Evolutionary conservation across 176 grass and related monocot species (phyloP), one percentile per base, ranked within the genome.

Genomic region (Juncus effusus): DNA sequence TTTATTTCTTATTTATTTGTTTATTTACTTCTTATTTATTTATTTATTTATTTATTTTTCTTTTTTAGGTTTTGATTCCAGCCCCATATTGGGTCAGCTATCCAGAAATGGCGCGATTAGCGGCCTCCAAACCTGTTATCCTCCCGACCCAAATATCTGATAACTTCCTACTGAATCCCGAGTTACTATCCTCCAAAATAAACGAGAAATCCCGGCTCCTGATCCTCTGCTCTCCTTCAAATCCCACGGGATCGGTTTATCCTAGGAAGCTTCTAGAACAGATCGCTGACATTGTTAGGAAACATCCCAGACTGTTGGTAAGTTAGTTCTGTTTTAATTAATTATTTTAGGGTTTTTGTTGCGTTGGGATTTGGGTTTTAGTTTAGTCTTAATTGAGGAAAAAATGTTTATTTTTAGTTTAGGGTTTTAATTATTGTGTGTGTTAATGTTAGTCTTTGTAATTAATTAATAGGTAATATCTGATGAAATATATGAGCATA

Each of bases 241-340:
- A 96, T 75, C 91, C 91, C 67, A 96, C 91, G 65, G 91, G 91
- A 2, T 96, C 91, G 50, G 81, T 96, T 55, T 96, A 90, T 82
- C 87, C 91, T 6, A 96, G 75, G 78, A 81, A 96, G 40, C 41
- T 83, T 64, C 91, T 96, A 47, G 87, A 90, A 75, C 81, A 90
- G 72, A 96, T 96, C 62, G 84, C 81, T 83, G 84, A 79, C 67
- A 87, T 90, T 67, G 91, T 96, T 35, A 80, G 67, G 62, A 96
- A 90, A 72, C 59, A 96, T 84, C 84, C 91, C 50, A 96, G 76
- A 39, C 91, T 96, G 52, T 69, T 96, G 84, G 91, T 96, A 51
- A 65, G 84, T 42, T 59, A 10, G 74, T 65, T 40, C 12, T 41
- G 38, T 19, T 56, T 65, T 61, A 36, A n/a, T 67, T 54, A 51